Evolutionary conservation across 345 rosid genomes (phyloP), one percentile per base, ranked within the genome.

Genomic region (Linum usitatissimum): DNA sequence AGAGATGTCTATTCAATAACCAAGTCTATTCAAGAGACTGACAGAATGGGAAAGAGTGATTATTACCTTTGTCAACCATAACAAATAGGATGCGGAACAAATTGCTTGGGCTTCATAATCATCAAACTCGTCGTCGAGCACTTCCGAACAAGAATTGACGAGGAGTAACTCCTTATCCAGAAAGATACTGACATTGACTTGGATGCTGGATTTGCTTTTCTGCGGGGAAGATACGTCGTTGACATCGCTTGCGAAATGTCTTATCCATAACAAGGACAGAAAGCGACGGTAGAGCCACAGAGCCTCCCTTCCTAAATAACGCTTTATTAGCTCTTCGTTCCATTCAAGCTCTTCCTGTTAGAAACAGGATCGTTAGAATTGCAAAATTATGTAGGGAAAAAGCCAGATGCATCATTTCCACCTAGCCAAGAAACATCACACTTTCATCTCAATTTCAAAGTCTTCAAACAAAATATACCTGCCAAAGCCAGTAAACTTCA

Each of bases 221-320:
- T 61, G 64, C 40, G 56, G 69, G 73, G 49, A 20, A 23, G 74
- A 48, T 18, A 14, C 21, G 18, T 58, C 65, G 64, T 40, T 54
- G 30, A 21, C 45, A 30, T 63, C 59, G 68, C 55, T 49, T 18
- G 64, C 58, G 39, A 85, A 72, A 79, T 79, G 68, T 70, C 70
- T 64, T 30, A 87, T 68, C 86, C 85, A 83, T 60, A 61, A 69
- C 9, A 77, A 71, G 61, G 88, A 80, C 59, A 92, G 88, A 72
- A 84, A 92, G 18, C 95, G 84, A 3, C 96, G 84, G 67, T 93
- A 85, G 62, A 89, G 84, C 95, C 95, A 92, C 55, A 85, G 71
- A 53, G 90, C 95, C 93, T 92, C 98, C 75, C 98, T 80, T 57
- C 96, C 98, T 31, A 84, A 57, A 40, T 85, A 92, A 56, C 79